Conservation (phyloP, 1,139 yeast species). For the Scheffersomyces parashehatae region DNA sequence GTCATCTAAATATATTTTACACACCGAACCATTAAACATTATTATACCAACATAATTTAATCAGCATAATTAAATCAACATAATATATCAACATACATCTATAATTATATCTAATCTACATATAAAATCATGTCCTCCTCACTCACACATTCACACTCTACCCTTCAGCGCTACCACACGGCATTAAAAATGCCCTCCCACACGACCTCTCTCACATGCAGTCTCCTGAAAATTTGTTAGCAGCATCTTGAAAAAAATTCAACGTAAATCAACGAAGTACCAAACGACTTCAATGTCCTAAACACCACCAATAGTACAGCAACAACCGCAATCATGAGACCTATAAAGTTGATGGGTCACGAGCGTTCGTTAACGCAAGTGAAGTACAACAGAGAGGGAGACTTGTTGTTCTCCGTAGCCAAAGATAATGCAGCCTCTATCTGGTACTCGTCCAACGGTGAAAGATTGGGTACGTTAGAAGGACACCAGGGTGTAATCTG, state of each 20-base stretch:
- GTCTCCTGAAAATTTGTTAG: not conserved
- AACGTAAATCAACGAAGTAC: not conserved
- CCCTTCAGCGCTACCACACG: no score
- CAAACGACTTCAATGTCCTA: not conserved
- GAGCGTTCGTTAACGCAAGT: conserved; percentile 91
- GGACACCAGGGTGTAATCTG: conserved; percentile 92
- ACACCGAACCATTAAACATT: no score
- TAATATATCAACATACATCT: no score
- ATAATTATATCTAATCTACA: no score
- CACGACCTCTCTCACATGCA: not conserved
- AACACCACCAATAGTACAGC: not conserved
- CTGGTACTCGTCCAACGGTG: conserved; percentile 96
- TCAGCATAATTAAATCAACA: no score
- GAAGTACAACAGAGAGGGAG: conserved; percentile 94
- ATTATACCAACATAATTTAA: no score
- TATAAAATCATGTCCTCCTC: no score
- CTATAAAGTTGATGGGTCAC: conserved; percentile 68
- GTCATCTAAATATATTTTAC: no score
- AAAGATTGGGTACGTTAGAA: conserved; percentile 88
- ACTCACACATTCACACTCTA: no score
- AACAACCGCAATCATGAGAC: conserved; percentile 36
- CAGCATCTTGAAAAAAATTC: conserved; percentile 1
- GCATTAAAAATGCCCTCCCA: not conserved
- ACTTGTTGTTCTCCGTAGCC: conserved; percentile 86
- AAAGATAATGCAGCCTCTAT: conserved; percentile 87